Percentiles rank a stretch among this genome's conserved stretches.
Evolutionary conservation across 495 filamentous ascomycete genomes (phyloP).

Genomic region (Tuber calosporum): DNA sequence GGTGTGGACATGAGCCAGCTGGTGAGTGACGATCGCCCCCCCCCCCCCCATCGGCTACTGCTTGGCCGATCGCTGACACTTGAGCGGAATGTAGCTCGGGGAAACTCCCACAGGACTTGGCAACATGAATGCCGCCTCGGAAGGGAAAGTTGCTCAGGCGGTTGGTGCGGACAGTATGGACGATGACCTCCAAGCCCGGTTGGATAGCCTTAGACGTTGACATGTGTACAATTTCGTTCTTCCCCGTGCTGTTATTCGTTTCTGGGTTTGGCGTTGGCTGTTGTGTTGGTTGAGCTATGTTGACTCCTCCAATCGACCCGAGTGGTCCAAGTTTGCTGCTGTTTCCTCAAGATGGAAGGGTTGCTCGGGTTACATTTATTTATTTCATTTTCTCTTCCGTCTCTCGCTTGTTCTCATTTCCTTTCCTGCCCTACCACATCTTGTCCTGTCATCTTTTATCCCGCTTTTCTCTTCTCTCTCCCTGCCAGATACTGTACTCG

Average conservation of each 20-base stretch:
- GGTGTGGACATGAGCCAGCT: slow-evolving; percentile 82
- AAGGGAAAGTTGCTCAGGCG: slow-evolving; percentile 65
- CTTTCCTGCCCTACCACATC: background rate
- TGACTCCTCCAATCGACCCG: background rate
- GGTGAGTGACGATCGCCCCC: slow-evolving; percentile 51
- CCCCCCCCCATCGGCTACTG: background rate
- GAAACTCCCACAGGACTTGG: slow-evolving; percentile 71
- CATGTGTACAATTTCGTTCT: background rate
- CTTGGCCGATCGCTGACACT: background rate
- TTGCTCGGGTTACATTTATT: background rate
- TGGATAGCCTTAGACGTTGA: slow-evolving; percentile 64
- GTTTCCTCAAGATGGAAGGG: background rate
- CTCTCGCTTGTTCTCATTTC: background rate
- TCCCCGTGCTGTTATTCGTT: background rate
- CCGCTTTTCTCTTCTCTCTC: background rate
- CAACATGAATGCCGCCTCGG: slow-evolving; percentile 50
- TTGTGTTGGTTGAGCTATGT: background rate
- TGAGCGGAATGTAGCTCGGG: slow-evolving; percentile 53
- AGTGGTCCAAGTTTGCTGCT: background rate
- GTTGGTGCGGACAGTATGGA: slow-evolving; percentile 65
- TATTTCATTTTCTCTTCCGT: background rate
- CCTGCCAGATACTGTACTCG: too few species aligned
- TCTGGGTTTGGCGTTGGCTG: slow-evolving; percentile 11
- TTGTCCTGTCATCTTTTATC: background rate
- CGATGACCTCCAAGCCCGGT: slow-evolving; percentile 73